Evolutionary conservation across 31 red algal genomes (phyloP), one percentile per base, ranked within the genome.

Genomic region (Porphyra umbilicalis): DNA sequence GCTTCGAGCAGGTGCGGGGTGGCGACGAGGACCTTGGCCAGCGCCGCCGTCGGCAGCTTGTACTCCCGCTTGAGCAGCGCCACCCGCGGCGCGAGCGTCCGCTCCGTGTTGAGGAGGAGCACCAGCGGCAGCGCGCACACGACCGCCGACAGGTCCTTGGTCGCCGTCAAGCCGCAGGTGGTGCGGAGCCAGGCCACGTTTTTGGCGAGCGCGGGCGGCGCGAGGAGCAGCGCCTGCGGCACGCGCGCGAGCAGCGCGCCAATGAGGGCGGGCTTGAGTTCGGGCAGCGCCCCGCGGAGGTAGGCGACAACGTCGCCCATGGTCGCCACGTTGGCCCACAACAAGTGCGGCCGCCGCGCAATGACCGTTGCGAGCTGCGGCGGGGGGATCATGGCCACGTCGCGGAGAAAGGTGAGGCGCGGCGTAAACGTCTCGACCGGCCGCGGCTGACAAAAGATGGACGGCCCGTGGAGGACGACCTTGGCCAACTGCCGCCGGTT

Each of bases 281-380:
- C 18, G 9, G 90, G 90, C 32, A 85, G 84, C 29, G 85, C 80
- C 32, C 81, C 85, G 2, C 83, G 40, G 0, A 92, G 34, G 20
- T 35, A 35, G 10, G 82, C 42, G 20, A 82, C 85, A 20, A 92
- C 85, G 32, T 11, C 74, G 1, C 81, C 80, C 6, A 85, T 85
- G 40, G 80, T 76, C 0, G 35, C 33, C 10, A 92, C 42, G 39
- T 92, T 71, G 81, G 87, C 87, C 90, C 90, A 92, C 29, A 92
- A 42, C 30, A 92, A 32, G 77, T 92, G 90, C 77, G 90, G 90
- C 34, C 90, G 87, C n/a, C 84, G 83, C 6, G 84, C 82, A 18
- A 88, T 25, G 18, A 82, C 85, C 11, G 80, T 18, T 16, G 76
- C 33, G 6, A 92, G 10, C 25, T 79, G 83, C 80, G 37, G n/a